A percentile compares a stretch with the other conserved stretches of the same genome.
Evolutionary conservation across 1,284 basidiomycete genomes (phyloP).

Genomic region (Lentinula novae-zelandiae): DNA sequence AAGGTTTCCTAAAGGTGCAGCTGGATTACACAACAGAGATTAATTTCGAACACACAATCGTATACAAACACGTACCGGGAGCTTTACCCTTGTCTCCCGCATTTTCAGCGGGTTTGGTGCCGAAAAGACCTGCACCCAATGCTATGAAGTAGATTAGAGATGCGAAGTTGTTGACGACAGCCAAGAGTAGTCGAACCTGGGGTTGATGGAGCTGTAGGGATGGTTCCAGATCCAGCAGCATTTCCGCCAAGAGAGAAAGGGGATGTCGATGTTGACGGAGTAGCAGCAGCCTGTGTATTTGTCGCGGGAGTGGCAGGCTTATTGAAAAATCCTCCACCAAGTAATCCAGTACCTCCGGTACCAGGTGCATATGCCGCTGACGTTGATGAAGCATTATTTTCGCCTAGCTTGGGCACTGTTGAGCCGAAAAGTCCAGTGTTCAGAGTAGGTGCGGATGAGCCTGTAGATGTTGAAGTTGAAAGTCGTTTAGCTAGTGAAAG

Average conservation of each 20-base stretch:
- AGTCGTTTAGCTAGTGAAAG: background rate
- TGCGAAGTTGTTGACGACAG: background rate
- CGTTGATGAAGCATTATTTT: background rate
- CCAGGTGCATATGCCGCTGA: conserved; percentile 10
- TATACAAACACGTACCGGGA: conserved; percentile 10
- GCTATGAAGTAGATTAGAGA: background rate
- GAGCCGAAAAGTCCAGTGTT: conserved; percentile 10
- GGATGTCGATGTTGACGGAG: conserved; percentile 7
- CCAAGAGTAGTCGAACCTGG: background rate
- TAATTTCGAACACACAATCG: background rate
- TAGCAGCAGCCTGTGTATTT: conserved; percentile 14
- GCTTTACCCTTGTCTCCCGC: conserved; percentile 19
- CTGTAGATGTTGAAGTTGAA: background rate
- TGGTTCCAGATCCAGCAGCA: conserved; percentile 16
- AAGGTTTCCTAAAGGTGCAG: conserved; percentile 19
- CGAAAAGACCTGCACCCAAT: conserved; percentile 19
- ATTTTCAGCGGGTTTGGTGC: conserved; percentile 27
- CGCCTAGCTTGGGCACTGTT: conserved; percentile 1
- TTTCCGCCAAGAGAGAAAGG: conserved; percentile 21
- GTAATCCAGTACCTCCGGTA: conserved; percentile 5
- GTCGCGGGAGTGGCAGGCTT: conserved; percentile 11
- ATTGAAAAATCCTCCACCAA: conserved; percentile 14
- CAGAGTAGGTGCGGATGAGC: conserved; percentile 3
- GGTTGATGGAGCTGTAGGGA: conserved; percentile 6
- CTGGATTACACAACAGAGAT: background rate